phyloP scores from a whole-genome alignment of 495 filamentous ascomycete species.

The Penicillium ucsense region DNA sequence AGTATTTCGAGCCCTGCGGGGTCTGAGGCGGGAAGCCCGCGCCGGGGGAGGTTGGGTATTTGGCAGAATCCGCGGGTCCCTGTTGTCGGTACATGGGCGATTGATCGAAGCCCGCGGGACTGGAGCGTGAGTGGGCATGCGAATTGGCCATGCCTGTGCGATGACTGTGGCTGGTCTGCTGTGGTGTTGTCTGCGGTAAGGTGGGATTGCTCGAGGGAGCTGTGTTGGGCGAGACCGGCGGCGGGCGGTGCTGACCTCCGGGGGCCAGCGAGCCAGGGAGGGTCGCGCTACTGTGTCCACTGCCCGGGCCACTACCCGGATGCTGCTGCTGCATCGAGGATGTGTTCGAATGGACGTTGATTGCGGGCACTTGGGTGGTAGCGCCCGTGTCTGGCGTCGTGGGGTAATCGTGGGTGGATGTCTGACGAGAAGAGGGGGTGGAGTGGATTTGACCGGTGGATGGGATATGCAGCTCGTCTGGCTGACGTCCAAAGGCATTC shows the following conservation, averaged over 20 bases:
- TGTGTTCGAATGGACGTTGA: conserved; percentile 56
- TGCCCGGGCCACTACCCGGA: conserved; percentile 9
- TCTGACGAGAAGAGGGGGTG: conserved; percentile 30
- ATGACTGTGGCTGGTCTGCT: conserved; percentile 59
- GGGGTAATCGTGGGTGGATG: conserved; percentile 43
- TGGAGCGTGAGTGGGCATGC: conserved; percentile 72
- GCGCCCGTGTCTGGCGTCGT: conserved; percentile 26
- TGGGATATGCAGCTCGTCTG: conserved; percentile 74
- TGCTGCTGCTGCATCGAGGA: conserved; percentile 51
- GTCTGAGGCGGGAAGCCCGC: conserved; percentile 58
- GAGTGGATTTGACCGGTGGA: conserved; percentile 38
- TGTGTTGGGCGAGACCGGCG: conserved; percentile 58
- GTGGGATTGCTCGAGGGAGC: conserved; percentile 61
- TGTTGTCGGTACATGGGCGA: conserved; percentile 60
- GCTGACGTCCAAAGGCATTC: conserved; percentile 40
- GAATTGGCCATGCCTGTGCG: conserved; percentile 56
- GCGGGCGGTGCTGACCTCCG: conserved; percentile 51
- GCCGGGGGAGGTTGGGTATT: conserved; percentile 60
- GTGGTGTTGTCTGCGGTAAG: conserved; percentile 53
- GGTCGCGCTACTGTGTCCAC: conserved; percentile 23
- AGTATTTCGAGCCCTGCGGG: conserved; percentile 65
- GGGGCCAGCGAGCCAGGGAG: conserved; percentile 70
- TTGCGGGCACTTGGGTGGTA: conserved; percentile 39
- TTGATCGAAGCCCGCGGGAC: conserved; percentile 67
- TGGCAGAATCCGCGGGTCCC: conserved; percentile 51